These are phyloP conservation scores for Neocucurbitaria cava DNA, from an alignment of 2,329 filamentous ascomycete species.

Conservation along the genomic window DNA sequence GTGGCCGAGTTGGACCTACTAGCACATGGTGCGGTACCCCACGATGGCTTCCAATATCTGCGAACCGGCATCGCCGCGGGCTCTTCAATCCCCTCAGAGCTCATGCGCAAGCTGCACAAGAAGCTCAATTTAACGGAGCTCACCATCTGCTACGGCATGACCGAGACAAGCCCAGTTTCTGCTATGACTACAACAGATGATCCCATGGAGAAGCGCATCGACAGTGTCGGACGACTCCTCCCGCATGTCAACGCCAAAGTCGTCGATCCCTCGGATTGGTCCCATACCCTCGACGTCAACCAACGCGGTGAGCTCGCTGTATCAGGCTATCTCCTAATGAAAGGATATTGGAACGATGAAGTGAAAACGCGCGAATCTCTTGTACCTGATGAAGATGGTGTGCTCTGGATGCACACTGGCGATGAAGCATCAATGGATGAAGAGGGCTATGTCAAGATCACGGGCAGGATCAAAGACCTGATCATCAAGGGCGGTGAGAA, in stretches of 20 bases:
- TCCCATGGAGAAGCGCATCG: slow-evolving; percentile 73
- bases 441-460: slow-evolving; percentile 86
- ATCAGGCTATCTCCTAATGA: slow-evolving; percentile 87
- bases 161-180: slow-evolving; percentile 78
- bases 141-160: slow-evolving; percentile 97
- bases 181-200: slow-evolving; percentile 84
- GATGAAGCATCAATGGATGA: slow-evolving; percentile 88
- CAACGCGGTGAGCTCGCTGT: slow-evolving; percentile 82
- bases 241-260: slow-evolving; percentile 83
- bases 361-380: slow-evolving; percentile 73
- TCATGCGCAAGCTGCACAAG: slow-evolving; percentile 79
- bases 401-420: slow-evolving; percentile 87
- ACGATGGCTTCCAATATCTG: slow-evolving; percentile 67
- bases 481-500: slow-evolving; percentile 97
- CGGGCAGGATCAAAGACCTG: slow-evolving; percentile 90
- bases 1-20: slow-evolving; percentile 84
- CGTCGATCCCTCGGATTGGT: slow-evolving; percentile 71
- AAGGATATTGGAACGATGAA: slow-evolving; percentile 84
- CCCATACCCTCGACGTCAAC: slow-evolving; percentile 66
- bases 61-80: slow-evolving; percentile 93
- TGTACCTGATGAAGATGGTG: slow-evolving; percentile 61
- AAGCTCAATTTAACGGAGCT: slow-evolving; percentile 79
- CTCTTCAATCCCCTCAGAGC: slow-evolving; percentile 78
- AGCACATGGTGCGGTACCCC: slow-evolving; percentile 54
- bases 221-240: slow-evolving; percentile 79